phyloP scores from a whole-genome alignment of 2,329 filamentous ascomycete species.

The Colletotrichum tanaceti region DNA sequence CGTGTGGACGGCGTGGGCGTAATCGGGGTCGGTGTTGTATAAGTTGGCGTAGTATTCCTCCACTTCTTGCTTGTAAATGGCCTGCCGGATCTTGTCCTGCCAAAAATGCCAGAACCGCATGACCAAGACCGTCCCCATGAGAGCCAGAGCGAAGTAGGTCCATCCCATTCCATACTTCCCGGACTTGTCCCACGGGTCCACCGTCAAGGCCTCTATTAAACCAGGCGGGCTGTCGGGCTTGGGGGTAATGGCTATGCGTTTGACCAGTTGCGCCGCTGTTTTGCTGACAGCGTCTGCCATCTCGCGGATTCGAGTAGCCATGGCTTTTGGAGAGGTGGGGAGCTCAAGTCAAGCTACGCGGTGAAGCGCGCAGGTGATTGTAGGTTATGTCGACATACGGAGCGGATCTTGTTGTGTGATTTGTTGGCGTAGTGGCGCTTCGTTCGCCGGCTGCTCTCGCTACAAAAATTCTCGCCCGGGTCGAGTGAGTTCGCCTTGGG shows the following conservation, averaged over 20 bases:
- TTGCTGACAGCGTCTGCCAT: constrained; percentile 50
- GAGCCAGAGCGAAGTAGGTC: constrained; percentile 85
- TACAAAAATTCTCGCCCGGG: neutral
- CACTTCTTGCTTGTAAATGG: constrained; percentile 86
- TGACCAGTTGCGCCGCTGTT: constrained; percentile 56
- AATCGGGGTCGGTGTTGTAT: constrained; percentile 63
- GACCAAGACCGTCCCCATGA: constrained; percentile 74
- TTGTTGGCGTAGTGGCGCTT: neutral
- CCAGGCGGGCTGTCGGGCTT: constrained; percentile 70
- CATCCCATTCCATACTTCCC: constrained; percentile 89
- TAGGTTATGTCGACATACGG: constrained; percentile 46
- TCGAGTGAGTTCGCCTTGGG: neutral
- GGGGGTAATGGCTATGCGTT: constrained; percentile 70
- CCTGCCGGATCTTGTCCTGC: constrained; percentile 92
- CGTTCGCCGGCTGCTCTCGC: neutral
- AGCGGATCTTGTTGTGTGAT: constrained; percentile 9
- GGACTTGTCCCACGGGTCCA: constrained; percentile 84
- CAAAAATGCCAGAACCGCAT: constrained; percentile 88
- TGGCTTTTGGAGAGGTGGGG: constrained; percentile 44
- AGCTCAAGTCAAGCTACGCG: constrained; percentile 41
- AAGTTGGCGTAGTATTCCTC: constrained; percentile 70
- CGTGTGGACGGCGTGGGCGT: constrained; percentile 60
- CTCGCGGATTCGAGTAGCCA: constrained; percentile 55
- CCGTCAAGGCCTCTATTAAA: constrained; percentile 69
- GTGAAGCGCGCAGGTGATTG: constrained; percentile 43